phyloP scores from a whole-genome alignment of 1,284 basidiomycete species.

The Cryptococcus maquisensis region DNA sequence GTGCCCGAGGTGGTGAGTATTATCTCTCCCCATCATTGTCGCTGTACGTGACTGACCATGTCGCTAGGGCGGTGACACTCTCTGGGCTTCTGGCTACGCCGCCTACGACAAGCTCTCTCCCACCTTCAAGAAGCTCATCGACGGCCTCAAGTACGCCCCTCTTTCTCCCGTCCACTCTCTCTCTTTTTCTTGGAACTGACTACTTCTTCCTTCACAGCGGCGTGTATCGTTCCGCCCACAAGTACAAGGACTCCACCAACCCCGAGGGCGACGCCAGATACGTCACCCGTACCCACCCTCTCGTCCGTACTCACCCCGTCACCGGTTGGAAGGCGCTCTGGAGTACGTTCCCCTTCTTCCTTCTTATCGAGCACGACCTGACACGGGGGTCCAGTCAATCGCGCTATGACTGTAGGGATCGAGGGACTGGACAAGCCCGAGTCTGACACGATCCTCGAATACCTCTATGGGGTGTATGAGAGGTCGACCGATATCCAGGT shows the following conservation, averaged over 20 bases:
- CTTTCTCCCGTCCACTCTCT: neutral
- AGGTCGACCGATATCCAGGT: slow-evolving; percentile 37
- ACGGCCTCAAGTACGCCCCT: slow-evolving; percentile 23
- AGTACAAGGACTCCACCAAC: slow-evolving; percentile 18
- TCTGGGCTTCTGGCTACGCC: slow-evolving; percentile 53
- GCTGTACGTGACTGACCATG: neutral
- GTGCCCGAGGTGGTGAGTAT: slow-evolving; percentile 49
- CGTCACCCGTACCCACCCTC: slow-evolving; percentile 62
- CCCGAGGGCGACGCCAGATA: slow-evolving; percentile 55
- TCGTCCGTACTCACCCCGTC: slow-evolving; percentile 43
- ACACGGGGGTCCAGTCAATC: slow-evolving; percentile 54
- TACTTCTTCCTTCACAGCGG: slow-evolving; percentile 8
- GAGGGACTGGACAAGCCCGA: slow-evolving; percentile 25
- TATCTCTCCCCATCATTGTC: neutral
- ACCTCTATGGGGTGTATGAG: slow-evolving; percentile 35
- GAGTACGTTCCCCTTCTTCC: slow-evolving; percentile 7
- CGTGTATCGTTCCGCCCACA: slow-evolving; percentile 27
- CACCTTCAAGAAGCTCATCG: slow-evolving; percentile 22
- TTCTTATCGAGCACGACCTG: too few species aligned
- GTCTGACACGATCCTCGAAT: slow-evolving; percentile 27
- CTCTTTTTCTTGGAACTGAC: neutral
- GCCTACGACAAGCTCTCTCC: slow-evolving; percentile 34
- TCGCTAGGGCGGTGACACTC: slow-evolving; percentile 43
- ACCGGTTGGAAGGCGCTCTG: slow-evolving; percentile 63
- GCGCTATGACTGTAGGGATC: slow-evolving; percentile 25